Evolutionary conservation across 305 asterid species (phyloP).

Genomic region (Fraxinus dipetala): DNA sequence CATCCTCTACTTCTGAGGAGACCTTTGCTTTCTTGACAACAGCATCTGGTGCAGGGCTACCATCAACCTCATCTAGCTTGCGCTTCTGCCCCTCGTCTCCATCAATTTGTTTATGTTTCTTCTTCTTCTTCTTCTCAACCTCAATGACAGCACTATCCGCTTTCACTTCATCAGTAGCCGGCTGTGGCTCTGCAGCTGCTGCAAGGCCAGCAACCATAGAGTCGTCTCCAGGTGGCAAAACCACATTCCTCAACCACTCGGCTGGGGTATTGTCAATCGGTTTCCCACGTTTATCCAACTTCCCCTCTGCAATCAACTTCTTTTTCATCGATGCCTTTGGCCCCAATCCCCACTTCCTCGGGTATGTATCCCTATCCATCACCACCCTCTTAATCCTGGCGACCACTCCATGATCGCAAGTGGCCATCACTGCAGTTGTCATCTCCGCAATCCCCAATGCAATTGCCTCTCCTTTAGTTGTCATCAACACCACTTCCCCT

Average conservation of each 20-base stretch:
- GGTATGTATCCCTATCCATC: conserved; percentile 98
- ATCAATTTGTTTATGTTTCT: conserved; percentile 39
- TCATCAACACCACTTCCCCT: conserved; percentile 90
- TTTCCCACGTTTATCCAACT: conserved; percentile 88
- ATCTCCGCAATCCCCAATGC: conserved; percentile 93
- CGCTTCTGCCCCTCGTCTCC: conserved; percentile 63
- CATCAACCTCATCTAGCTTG: conserved; percentile 50
- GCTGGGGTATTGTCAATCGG: conserved; percentile 70
- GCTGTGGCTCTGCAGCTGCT: conserved; percentile 41
- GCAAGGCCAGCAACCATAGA: conserved; percentile 69
- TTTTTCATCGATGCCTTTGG: conserved; percentile 95
- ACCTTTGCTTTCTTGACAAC: conserved; percentile 58
- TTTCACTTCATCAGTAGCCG: conserved; percentile 6
- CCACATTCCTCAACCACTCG: conserved; percentile 86
- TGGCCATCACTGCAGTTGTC: conserved; percentile 95
- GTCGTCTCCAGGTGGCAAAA: conserved; percentile 82
- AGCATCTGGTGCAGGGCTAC: conserved; percentile 45
- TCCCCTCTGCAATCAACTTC: conserved; percentile 85
- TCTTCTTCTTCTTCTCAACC: conserved; percentile 51
- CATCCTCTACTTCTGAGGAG: conserved; percentile 28
- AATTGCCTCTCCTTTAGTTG: conserved; percentile 97
- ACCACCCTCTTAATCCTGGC: conserved; percentile 98
- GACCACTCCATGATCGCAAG: conserved; percentile 97
- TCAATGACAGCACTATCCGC: conserved; percentile 43
- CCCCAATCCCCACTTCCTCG: conserved; percentile 98